Evolutionary conservation across 2,329 filamentous ascomycete genomes (phyloP).

Genomic region (Dactylellina haptotyla): DNA sequence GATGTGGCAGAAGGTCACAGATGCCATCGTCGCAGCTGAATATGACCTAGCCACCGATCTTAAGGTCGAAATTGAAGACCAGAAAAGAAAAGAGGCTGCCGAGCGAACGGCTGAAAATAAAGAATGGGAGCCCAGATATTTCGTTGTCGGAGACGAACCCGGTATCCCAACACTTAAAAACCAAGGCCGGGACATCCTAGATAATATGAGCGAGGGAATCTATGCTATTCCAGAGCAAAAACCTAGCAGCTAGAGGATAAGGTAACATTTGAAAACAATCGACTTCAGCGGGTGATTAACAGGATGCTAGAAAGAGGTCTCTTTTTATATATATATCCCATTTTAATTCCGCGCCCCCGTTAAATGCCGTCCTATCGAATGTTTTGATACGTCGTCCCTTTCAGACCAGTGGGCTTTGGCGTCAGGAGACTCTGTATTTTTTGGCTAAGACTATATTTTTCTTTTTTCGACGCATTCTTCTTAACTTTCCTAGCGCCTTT

Average conservation of each 20-base stretch:
- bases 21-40: conserved; percentile 84
- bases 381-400: conserved; percentile 30
- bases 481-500: conserved; percentile 3
- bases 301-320: no score
- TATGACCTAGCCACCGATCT: conserved; percentile 83
- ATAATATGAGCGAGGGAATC: conserved; percentile 37
- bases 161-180: conserved; percentile 46
- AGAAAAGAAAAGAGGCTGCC: conserved; percentile 83
- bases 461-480: conserved; percentile 7
- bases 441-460: conserved; percentile 10
- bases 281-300: neutral
- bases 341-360: neutral
- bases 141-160: conserved; percentile 64
- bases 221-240: conserved; percentile 57
- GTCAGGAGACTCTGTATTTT: conserved; percentile 42
- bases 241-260: conserved; percentile 46
- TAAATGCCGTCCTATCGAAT: conserved; percentile 31
- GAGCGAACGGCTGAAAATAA: conserved; percentile 76
- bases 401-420: conserved; percentile 40
- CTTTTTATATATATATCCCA: no score
- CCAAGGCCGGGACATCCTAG: conserved; percentile 34
- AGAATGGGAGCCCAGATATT: conserved; percentile 88
- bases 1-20: conserved; percentile 88
- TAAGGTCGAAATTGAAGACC: conserved; percentile 92
- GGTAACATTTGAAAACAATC: neutral